Evolutionary conservation across 1,284 basidiomycete genomes (phyloP).

Genomic region (Irpex rosettiformis): DNA sequence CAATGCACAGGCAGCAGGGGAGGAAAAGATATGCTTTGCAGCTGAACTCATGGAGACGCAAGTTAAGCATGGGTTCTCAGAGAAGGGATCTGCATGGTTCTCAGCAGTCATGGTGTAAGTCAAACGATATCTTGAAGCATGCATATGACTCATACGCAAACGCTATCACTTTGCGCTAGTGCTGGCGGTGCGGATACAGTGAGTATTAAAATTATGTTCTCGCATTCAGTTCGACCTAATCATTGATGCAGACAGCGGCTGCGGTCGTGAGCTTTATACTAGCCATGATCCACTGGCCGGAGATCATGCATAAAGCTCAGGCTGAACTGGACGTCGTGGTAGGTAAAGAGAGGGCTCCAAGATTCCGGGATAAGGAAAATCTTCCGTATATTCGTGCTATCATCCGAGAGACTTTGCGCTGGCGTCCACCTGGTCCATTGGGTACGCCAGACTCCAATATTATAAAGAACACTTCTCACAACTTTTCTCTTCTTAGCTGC

Average conservation of each 20-base stretch:
- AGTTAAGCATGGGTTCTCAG: background rate
- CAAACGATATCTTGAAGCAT: no score
- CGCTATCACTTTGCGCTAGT: no score
- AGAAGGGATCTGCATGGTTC: background rate
- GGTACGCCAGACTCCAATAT: no score
- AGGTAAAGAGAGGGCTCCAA: constrained; percentile 31
- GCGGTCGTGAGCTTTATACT: constrained; percentile 25
- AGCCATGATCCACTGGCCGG: constrained; percentile 29
- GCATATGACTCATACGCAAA: no score
- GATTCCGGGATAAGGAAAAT: constrained; percentile 28
- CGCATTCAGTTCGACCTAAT: constrained; percentile 16
- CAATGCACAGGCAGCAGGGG: background rate
- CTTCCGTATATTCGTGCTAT: constrained; percentile 36
- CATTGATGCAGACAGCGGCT: constrained; percentile 1
- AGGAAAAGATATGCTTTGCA: background rate
- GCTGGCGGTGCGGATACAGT: constrained; percentile 2
- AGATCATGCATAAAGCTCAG: constrained; percentile 30
- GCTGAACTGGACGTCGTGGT: constrained; percentile 36
- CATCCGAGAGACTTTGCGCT: constrained; percentile 35
- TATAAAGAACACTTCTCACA: no score
- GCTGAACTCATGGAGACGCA: background rate
- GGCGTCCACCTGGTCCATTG: constrained; percentile 27
- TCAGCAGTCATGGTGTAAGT: background rate
- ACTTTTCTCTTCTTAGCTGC: background rate
- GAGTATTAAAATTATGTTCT: constrained; percentile 16